Base-by-base conservation (phyloP, 495 filamentous ascomycete genomes). In the Annulohypoxylon maeteangense region DNA sequence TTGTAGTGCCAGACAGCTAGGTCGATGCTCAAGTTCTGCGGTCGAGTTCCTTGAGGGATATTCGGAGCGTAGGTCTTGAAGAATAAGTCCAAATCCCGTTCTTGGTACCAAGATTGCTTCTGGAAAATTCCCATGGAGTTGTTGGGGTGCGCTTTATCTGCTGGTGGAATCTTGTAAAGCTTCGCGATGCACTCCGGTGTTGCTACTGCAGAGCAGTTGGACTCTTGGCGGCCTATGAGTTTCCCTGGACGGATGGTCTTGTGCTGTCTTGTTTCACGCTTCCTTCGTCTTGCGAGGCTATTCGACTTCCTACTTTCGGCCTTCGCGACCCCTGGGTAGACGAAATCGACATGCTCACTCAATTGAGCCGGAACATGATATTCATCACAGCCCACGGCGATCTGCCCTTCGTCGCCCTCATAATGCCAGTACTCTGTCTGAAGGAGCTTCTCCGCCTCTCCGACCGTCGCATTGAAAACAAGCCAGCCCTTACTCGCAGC, bases 351-450 rank as follows among this genome's bases (percentile, higher is more conserved):
- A 10, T 51, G 23, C 4, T 51, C 25, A 7, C 47, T 29, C 10
- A 51, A 25, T n/a, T 29, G 47, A 6, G 47, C 23, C n/a, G 47
- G 47, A 29, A 51, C 23, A 29, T 51, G 12, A 20, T 51, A 51
- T 50, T 64, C 25, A 22, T 64, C 61, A 7, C 61, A 64, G 16
- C 61, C 61, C 14, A 31, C 23, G 10, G 36, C 22, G 11, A 45
- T 12, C 16, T 31, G 25, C 5, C 77, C 77, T 0, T 72, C 60
- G 1, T 55, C 51, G 65, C 90, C 84, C 62, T 86, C 77, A 72
- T 87, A 88, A 29, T 85, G 69, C 66, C 86, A 82, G 67, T 86
- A 91, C 38, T 86, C 23, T 12, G 47, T 51, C 10, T 51, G 6
- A 23, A 51, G 47, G 23, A 51, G 47, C 22, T n/a, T 29, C 23